Percentiles rank a stretch among this genome's conserved stretches.
Conservation (phyloP, 176 grass and related monocot species). For the Coix lacrymajobi region DNA sequence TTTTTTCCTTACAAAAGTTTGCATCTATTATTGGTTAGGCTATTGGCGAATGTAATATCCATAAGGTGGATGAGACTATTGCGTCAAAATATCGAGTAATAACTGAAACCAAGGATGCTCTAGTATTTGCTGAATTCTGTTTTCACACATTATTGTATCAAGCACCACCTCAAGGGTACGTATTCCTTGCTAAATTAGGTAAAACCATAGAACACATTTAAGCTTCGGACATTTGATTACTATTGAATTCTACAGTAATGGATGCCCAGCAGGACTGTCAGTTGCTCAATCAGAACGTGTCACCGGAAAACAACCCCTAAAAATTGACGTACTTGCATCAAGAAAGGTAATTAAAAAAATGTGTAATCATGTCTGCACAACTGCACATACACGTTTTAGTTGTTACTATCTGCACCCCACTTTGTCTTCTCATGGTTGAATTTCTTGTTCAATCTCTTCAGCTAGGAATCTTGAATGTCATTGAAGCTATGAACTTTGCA, state of each 20-base stretch:
- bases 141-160: conserved; percentile 88
- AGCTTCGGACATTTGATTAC: not conserved
- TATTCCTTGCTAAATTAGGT: conserved; percentile 20
- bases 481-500: conserved; percentile 81
- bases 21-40: conserved; percentile 45
- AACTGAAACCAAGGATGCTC: conserved; percentile 55
- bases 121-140: conserved; percentile 73
- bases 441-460: conserved; percentile 36
- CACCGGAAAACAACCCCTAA: conserved; percentile 73
- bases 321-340: conserved; percentile 55
- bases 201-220: not conserved
- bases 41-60: conserved; percentile 68
- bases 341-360: conserved; percentile 69
- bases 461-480: conserved; percentile 87
- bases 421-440: conserved; percentile 20
- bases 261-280: conserved; percentile 83
- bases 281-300: conserved; percentile 67
- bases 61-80: conserved; percentile 55
- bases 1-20: conserved; percentile 8
- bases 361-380: not conserved
- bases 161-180: conserved; percentile 62
- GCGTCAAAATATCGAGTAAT: conserved; percentile 64
- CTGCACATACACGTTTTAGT: conserved; percentile 15
- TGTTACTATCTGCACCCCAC: conserved; percentile 7
- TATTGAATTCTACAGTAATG: conserved; percentile 36